These are phyloP conservation scores for Aspergillus sp. DNA, from an alignment of 2,329 filamentous ascomycete species.

Conservation along the genomic window DNA sequence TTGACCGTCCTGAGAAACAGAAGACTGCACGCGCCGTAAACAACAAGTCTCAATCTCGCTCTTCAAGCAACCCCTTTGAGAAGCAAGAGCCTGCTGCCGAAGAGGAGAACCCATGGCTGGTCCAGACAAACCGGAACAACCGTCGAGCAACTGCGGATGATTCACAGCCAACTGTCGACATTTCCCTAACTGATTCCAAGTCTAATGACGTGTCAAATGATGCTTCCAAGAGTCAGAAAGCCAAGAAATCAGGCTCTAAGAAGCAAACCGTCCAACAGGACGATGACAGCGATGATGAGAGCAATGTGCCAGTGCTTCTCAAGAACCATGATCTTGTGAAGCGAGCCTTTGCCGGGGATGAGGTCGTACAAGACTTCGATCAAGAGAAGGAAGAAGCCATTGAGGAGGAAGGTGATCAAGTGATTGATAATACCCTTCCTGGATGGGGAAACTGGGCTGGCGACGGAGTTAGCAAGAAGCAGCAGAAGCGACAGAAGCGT, in stretches of 20 bases:
- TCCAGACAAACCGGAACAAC: constrained; percentile 30
- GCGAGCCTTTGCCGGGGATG: constrained; percentile 80
- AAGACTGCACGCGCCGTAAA: constrained; percentile 11
- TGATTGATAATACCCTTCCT: constrained; percentile 77
- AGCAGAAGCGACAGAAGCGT: constrained; percentile 56
- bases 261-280: constrained; percentile 39
- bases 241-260: constrained; percentile 13
- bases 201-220: constrained; percentile 11
- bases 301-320: constrained; percentile 36
- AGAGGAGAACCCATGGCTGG: constrained; percentile 34
- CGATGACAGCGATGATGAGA: constrained; percentile 35
- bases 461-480: constrained; percentile 68
- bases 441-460: constrained; percentile 95
- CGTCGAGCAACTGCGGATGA: constrained; percentile 22
- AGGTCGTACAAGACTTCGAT: constrained; percentile 75
- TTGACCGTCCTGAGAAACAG: constrained; percentile 19
- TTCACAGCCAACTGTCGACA: constrained; percentile 28
- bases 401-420: constrained; percentile 75
- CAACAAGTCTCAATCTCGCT: constrained; percentile 12
- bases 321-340: constrained; percentile 65
- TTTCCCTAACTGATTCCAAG: constrained; percentile 21
- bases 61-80: constrained; percentile 8
- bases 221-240: constrained; percentile 16
- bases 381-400: constrained; percentile 70
- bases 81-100: constrained; percentile 16